Base-by-base conservation (phyloP, 2,329 filamentous ascomycete genomes). In the Ascochyta clinopodiicola region DNA sequence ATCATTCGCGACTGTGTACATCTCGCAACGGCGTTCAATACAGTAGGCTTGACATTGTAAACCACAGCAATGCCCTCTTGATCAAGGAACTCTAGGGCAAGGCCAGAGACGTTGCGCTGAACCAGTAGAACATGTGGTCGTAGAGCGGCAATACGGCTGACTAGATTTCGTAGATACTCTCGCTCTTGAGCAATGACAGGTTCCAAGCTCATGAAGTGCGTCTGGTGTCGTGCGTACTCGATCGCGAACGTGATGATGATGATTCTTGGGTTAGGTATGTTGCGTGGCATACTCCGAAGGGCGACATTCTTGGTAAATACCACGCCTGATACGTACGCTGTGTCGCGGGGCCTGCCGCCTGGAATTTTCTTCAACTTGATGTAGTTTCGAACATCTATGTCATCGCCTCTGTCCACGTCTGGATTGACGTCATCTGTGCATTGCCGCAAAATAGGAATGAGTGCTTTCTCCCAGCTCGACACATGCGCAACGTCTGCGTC, bases 271-370 rank as follows among this genome's bases (percentile, higher is more conserved):
- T 91, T 88, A 12, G 83, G 76, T 59, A 98, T 95, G 60, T 87
- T 91, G 53, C 95, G 86, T 17, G 91, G 88, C 95, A 99, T 99
- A 75, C 90, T 96, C 74, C 99, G 99, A 47, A 98, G 79, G 0
- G 96, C 95, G 45, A 99, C 80, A 61, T 99, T 99, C 73, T 99
- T 99, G 12, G 92, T 95, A 73, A 99, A 99, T 1, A 99, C 93
- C 8, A 99, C 88, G 0, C 95, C 96, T 9, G 95, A 96, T 15
- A 98, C 89, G 74, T 99, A 99, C n/a, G 89, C 88, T 6, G 94
- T 98, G 75, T 99, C 94, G 22, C 91, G 88, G 17, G 94, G 93
- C 61, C 85, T 89, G 15, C 93, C 94, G 15, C 95, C 94, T 0
- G 93, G 91, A 12, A 99, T 95, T 72, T 96, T 96, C 74, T 99